Evolutionary conservation across 352 stramenopile species (phyloP), one percentile per base, ranked within the genome.

Genomic region (Pythium dissimile): DNA sequence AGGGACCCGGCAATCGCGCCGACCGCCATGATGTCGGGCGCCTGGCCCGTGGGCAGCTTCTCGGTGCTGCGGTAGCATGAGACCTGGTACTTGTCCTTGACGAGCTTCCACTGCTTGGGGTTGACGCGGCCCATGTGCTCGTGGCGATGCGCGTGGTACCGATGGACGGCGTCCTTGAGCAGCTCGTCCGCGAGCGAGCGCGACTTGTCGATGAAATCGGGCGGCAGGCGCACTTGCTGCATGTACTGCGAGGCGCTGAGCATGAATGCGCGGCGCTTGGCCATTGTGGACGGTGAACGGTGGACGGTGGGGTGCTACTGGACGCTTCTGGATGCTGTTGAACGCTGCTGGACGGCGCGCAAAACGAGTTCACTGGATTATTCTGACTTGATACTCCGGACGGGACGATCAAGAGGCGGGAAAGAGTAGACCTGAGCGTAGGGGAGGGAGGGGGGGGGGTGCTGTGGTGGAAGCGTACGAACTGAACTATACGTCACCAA

Each of bases 11-110:
- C 35, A 24, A 83, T 64, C 9, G 57, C 24, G 10, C 75, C 75
- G 3, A 83, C 41, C 3, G 73, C 75, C 38, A 86, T 53, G n/a
- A 86, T 41, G 12, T 86, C 72, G 12, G 69, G 57, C 7, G 73
- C 39, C 27, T 61, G 45, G 28, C 31, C 21, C 21, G 35, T n/a
- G n/a, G n/a, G n/a, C n/a, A 11, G 5, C 13, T 23, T 54, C n/a
- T 15, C 21, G 16, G 32, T 20, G 26, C 51, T 58, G 12, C 60
- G 60, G 43, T 79, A 85, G 53, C 75, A 85, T 5, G 61, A 32
- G 28, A 85, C 65, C 4, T 65, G 46, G 51, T 80, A 49, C 34
- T 73, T 74, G 27, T 76, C 65, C 43, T 73, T 73, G 35, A 67
- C 61, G 18, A 77, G 46, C 38, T 78, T 77, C 75, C 75, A 85